Evolutionary conservation across 441 rosid genomes (phyloP).

Genomic region (Caryocar brasiliense): DNA sequence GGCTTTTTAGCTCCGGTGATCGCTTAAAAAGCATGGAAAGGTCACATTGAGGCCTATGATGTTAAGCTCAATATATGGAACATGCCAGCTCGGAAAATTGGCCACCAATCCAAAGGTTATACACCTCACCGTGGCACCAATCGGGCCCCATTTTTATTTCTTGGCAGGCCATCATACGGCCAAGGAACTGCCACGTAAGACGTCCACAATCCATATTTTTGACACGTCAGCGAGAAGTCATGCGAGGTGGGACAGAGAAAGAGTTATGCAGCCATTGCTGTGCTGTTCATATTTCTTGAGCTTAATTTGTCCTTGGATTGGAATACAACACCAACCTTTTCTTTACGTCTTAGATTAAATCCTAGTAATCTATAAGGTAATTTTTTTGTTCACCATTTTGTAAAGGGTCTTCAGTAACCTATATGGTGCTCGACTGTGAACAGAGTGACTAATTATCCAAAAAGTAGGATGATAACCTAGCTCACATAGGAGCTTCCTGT

Average conservation of each 20-base stretch:
- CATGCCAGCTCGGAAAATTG: conserved; percentile 1
- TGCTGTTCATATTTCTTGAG: conserved; percentile 21
- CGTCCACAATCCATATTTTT: conserved; percentile 24
- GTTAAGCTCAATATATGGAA: conserved; percentile 37
- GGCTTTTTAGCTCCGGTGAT: conserved; percentile 46
- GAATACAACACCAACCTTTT: too few species aligned
- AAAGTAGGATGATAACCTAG: too few species aligned
- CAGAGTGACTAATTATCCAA: too few species aligned
- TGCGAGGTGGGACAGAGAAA: conserved; percentile 38
- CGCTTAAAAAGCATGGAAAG: conserved; percentile 51
- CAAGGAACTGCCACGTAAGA: conserved; percentile 16
- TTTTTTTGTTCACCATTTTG: too few species aligned
- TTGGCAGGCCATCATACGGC: conserved; percentile 29
- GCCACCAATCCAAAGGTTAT: conserved; percentile 21
- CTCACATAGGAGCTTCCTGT: not conserved
- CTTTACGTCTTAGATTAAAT: too few species aligned
- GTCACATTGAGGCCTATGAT: conserved; percentile 40
- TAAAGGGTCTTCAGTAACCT: too few species aligned
- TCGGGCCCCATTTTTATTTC: conserved; percentile 35
- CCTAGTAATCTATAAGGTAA: too few species aligned
- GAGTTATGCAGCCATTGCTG: conserved; percentile 52
- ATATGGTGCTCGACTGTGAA: too few species aligned
- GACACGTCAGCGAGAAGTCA: conserved; percentile 21
- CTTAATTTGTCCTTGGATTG: too few species aligned
- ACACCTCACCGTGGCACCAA: conserved; percentile 44